Conservation (phyloP, 257 asterid species). For the Gentiana dahurica region DNA sequence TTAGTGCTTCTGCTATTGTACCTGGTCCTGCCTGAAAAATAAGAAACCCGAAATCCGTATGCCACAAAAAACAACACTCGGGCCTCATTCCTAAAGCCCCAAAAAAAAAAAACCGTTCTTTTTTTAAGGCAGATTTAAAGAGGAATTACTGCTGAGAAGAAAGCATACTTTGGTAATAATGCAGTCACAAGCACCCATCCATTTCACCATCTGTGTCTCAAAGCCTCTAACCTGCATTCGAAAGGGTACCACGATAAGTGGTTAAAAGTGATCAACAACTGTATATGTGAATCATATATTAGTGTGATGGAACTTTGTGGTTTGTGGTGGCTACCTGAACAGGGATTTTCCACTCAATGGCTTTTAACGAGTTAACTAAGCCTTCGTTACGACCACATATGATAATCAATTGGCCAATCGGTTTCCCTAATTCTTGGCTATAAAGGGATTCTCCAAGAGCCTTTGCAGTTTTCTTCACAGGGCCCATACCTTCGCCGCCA, state of each 20-base stretch:
- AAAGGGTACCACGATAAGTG: background rate
- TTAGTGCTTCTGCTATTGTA: constrained; percentile 91
- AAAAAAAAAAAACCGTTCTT: too few species aligned
- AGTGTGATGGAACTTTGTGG: background rate
- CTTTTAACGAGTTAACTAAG: constrained; percentile 44
- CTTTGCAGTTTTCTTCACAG: constrained; percentile 88
- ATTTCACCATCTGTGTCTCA: constrained; percentile 88
- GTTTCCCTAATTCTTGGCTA: constrained; percentile 45
- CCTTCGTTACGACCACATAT: constrained; percentile 87
- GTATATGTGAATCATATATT: too few species aligned
- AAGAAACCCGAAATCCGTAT: constrained; percentile 1
- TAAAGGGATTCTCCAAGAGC: constrained; percentile 74
- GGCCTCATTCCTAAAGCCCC: too few species aligned
- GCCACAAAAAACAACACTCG: background rate
- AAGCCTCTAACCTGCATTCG: constrained; percentile 64
- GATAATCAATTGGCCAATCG: constrained; percentile 72
- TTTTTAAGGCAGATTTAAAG: background rate
- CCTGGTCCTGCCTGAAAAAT: constrained; percentile 88
- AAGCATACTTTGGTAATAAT: constrained; percentile 69
- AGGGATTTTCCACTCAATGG: constrained; percentile 80
- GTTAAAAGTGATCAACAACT: background rate
- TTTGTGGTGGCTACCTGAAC: constrained; percentile 40
- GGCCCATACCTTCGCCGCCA: constrained; percentile 99
- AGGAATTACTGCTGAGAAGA: background rate
- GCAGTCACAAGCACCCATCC: constrained; percentile 98